Percentiles rank a stretch among this genome's conserved stretches.
Conservation (phyloP, 495 filamentous ascomycete species). For the Trichoderma reesei region DNA sequence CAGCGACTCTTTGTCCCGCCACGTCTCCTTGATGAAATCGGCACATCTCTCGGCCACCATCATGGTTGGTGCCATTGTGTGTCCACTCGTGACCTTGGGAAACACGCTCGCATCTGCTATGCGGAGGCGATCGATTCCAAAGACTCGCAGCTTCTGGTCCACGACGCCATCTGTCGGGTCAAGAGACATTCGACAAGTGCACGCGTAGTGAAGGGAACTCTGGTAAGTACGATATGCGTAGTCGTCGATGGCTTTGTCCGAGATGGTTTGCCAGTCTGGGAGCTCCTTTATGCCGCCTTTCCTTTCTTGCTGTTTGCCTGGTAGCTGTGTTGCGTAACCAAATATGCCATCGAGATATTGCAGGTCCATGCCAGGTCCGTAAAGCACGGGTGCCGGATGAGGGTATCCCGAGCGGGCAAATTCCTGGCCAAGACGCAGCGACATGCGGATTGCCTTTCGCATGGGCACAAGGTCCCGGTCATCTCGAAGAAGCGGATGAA, state of each 20-base stretch:
- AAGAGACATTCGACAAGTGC: constrained; percentile 22
- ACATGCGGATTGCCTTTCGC: constrained; percentile 18
- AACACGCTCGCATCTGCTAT: constrained; percentile 45
- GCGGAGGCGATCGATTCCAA: constrained; percentile 30
- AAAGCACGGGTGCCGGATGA: constrained; percentile 12
- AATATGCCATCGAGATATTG: constrained; percentile 12
- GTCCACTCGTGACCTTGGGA: constrained; percentile 33
- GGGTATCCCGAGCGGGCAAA: constrained; percentile 18
- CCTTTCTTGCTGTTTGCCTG: background rate
- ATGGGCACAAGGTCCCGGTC: constrained; percentile 13
- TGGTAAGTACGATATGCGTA: constrained; percentile 14
- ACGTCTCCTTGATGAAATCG: constrained; percentile 34
- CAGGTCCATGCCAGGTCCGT: constrained; percentile 18
- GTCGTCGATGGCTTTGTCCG: constrained; percentile 22
- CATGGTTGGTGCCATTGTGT: constrained; percentile 38
- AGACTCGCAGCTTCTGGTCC: constrained; percentile 39
- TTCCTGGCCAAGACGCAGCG: constrained; percentile 20
- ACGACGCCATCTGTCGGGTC: constrained; percentile 29
- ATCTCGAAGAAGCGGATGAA: constrained; percentile 19
- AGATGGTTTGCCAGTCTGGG: constrained; percentile 15
- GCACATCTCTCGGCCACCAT: constrained; percentile 44
- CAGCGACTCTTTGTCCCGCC: background rate
- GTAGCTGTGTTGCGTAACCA: background rate
- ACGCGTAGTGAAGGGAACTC: constrained; percentile 17
- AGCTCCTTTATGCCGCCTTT: background rate